Percentiles rank a stretch among this genome's conserved stretches.
Conservation (phyloP, 352 stramenopile species). For the Phytopythium ostracodes region DNA sequence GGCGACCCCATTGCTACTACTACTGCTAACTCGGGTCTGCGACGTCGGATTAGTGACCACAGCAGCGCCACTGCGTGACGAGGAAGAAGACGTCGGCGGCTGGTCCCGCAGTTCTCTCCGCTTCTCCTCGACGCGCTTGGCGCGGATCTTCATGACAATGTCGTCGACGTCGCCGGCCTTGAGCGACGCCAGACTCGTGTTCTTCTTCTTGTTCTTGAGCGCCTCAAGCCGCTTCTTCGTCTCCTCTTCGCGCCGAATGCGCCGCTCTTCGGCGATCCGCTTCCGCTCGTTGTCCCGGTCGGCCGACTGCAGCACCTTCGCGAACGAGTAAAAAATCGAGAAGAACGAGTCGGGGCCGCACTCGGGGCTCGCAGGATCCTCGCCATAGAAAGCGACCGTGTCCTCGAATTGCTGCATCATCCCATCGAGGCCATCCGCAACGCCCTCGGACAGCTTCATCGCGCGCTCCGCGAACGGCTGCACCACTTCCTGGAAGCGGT, state of each 20-base stretch:
- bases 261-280: slow-evolving; percentile 74
- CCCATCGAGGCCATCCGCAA: slow-evolving; percentile 43
- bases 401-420: slow-evolving; percentile 69
- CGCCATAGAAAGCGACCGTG: slow-evolving; percentile 65
- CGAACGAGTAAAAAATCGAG: slow-evolving; percentile 84
- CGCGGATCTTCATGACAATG: slow-evolving; percentile 81
- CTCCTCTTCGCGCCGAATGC: slow-evolving; percentile 68
- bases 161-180: slow-evolving; percentile 81
- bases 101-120: slow-evolving; percentile 46
- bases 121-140: slow-evolving; percentile 77
- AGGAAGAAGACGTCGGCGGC: neutral
- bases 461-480: slow-evolving; percentile 69
- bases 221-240: slow-evolving; percentile 76
- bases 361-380: slow-evolving; percentile 68
- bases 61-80: neutral
- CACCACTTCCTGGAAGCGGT: slow-evolving; percentile 76
- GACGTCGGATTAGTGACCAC: neutral
- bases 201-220: slow-evolving; percentile 80
- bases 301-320: slow-evolving; percentile 72
- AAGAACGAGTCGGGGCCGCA: slow-evolving; percentile 77
- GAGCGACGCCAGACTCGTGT: slow-evolving; percentile 56
- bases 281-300: slow-evolving; percentile 85
- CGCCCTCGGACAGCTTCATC: slow-evolving; percentile 53
- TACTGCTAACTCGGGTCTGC: neutral
- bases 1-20: neutral